Evolutionary conservation across 1,284 basidiomycete genomes (phyloP).

Genomic region (Ceraceosorus bombacis): DNA sequence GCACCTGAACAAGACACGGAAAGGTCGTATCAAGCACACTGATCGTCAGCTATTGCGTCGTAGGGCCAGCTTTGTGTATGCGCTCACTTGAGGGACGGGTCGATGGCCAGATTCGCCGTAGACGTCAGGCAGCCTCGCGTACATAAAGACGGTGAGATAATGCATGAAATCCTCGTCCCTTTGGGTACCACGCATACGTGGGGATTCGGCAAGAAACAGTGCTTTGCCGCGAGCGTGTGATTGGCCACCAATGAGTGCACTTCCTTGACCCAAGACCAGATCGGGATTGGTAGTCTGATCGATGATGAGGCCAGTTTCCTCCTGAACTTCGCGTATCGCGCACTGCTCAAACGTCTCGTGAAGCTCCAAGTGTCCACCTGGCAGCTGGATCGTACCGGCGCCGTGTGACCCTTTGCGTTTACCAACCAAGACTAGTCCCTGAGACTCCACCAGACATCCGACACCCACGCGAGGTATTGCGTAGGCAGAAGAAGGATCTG

Average conservation of each 20-base stretch:
- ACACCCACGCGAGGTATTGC: not conserved
- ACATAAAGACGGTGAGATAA: not conserved
- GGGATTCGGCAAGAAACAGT: not conserved
- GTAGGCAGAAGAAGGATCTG: not conserved
- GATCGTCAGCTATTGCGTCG: too few relatives aligned
- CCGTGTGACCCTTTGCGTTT: conserved; percentile 41
- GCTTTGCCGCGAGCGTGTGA: not conserved
- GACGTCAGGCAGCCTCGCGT: not conserved
- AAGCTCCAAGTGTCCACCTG: conserved; percentile 49
- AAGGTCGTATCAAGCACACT: too few relatives aligned
- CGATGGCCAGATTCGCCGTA: not conserved
- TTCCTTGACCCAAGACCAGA: too few relatives aligned
- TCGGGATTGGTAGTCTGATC: too few relatives aligned
- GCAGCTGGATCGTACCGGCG: conserved; percentile 59
- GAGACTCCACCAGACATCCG: not conserved
- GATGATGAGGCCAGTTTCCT: conserved; percentile 55
- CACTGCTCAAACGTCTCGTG: conserved; percentile 54
- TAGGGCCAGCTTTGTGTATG: too few relatives aligned
- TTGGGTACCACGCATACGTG: not conserved
- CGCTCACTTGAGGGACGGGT: too few relatives aligned
- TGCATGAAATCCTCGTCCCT: not conserved
- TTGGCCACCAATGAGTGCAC: too few relatives aligned
- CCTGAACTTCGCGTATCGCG: conserved; percentile 57
- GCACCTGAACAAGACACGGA: not conserved
- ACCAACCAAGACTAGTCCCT: not conserved